Evolutionary conservation across 2,329 filamentous ascomycete species (phyloP), one percentile per base, ranked within the genome.

Genomic region (Xylaria arbuscula): DNA sequence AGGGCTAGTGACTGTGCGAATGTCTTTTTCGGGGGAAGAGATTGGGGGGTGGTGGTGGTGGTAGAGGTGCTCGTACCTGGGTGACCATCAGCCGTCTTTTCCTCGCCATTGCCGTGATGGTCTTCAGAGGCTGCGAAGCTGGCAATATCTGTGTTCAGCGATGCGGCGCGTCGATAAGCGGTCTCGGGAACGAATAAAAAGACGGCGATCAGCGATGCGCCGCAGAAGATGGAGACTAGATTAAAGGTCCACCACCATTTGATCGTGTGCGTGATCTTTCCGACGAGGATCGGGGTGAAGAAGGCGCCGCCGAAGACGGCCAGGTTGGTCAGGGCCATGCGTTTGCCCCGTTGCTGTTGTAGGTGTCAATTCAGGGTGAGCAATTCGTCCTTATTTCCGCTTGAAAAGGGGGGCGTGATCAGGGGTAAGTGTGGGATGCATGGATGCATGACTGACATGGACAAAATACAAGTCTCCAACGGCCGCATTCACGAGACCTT

Each of bases 381-480:
- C 50, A 17, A 19, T 50, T 38, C 7, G 10, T 34, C 36, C 5
- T 15, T 19, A 4, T 2, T 47, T 15, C 59, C 4, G 15, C 8
- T 3, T 61, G 28, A 13, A 50, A 22, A 22, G 17, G 58, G n/a
- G 15, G 28, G 28, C 28, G 28, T 28, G 5, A 28, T 10, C 17
- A 60, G 22, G 53, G 51, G 17, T 47, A 19, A 38, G 13, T 38
- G 36, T 38, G 36, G 28, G 28, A 42, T n/a, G 15, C n/a, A n/a
- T n/a, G 50, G 9, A 32, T 3, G 48, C 54, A 57, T 48, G 10
- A 79, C 87, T 80, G 79, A 92, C 89, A 81, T 95, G 95, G 32
- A 98, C 93, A 79, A 90, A 96, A 80, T 95, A 98, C 60, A 98
- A 78, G 79, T 98, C 95, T 48, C 94, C 95, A 7, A 98, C 92